Base-by-base conservation (phyloP, 2,329 filamentous ascomycete species). In the Fusarium incarnatum region DNA sequence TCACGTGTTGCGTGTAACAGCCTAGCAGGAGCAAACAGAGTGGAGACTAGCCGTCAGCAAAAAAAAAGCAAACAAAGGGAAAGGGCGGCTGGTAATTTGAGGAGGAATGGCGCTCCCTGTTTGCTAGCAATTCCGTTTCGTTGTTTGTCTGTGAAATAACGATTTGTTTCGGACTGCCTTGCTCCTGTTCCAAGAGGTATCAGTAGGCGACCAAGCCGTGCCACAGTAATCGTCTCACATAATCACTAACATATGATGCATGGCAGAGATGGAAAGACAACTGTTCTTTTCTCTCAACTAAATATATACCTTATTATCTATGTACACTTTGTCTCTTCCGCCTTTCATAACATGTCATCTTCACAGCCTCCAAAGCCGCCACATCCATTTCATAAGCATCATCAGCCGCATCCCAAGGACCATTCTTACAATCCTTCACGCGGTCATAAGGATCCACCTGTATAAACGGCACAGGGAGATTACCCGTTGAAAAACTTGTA, bases 1-100 rank as follows among this genome's bases (percentile, higher is more conserved):
- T 52, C 48, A 52, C 48, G 48, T 52, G 48, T 20, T 18, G 18
- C 34, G 34, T 37, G 34, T 37, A 7, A 37, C 27, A 28, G 27
- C 27, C 27, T 27, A 27, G 11, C 34, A 37, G 5, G 16, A 37
- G 5, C 1, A 37, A 12, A 37, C 6, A 12, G 18, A 4, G 34
- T n/a, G 34, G 34, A n/a, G 18, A 37, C 18, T 11, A 12, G 18
- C 34, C 18, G 34, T 37, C 10, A 37, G 10, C 18, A n/a, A n/a
- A 37, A n/a, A n/a, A 37, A 18, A n/a, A 37, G 34, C 18, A 37
- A 37, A 37, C 34, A 37, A 37, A 37, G 32, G 32, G 16, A 37
- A 34, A 37, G 32, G 32, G 32, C 16, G 34, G 34, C 34, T n/a
- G 10, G 6, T 37, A 12, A 37, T n/a, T 12, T 37, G 18, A 6